Base-by-base conservation (phyloP, 306 rosid species). In the Prosopis cineraria region DNA sequence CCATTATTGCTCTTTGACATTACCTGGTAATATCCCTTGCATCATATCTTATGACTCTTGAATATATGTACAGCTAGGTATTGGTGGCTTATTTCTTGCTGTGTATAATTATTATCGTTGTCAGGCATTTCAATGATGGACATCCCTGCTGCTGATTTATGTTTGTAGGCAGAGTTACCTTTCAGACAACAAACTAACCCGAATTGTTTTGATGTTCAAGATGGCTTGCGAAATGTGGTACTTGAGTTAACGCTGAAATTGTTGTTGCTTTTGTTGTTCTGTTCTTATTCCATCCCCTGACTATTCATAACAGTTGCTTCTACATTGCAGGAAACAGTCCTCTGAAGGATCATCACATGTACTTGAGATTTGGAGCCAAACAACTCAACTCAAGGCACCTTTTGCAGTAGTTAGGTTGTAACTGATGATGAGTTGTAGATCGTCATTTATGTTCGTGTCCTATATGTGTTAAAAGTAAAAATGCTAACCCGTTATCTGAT, bases 161-260 rank as follows among this genome's bases (percentile, higher is more conserved):
- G 65, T 81, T 67, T 81, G 87, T 53, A 83, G 91, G 79, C 82
- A 55, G 86, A 76, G 60, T 67, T 83, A 76, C 83, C 85, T 62
- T 77, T 85, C 75, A 83, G 88, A 55, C 76, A 82, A 24, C 83
- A 79, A 58, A 20, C 76, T 4, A 41, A 69, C 63, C 65, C 78
- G 1, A 52, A 59, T 47, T 58, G 79, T 84, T 77, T 84, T 8
- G 70, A 75, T 71, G 36, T 74, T 73, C 84, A 79, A 53, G 77
- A 76, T 71, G 65, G 82, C 50, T 72, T 71, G 70, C 85, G 44
- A 27, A 81, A 84, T 69, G 30, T 73, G 86, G 87, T 82, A 78
- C 13, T 41, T 31, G 40, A 60, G 50, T 73, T 27, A 34, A 34
- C 72, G 40, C 10, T 6, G 52, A 50, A 17, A 55, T 11, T 11